Base-by-base conservation (phyloP, 305 asterid genomes). In the Solanum hybrid region DNA sequence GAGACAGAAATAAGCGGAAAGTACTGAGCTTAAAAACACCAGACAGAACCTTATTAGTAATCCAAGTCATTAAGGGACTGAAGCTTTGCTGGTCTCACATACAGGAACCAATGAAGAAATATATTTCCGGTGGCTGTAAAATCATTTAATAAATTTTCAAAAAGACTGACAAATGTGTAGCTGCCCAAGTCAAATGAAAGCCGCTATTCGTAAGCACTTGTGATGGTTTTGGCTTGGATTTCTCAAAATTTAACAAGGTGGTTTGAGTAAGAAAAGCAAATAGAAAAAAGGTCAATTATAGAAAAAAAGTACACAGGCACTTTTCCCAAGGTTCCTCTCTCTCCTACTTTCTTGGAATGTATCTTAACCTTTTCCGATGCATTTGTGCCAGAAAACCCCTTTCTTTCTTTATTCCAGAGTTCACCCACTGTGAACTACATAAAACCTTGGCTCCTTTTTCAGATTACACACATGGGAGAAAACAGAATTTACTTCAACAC, bases 1-100 rank as follows among this genome's bases (percentile, higher is more conserved):
- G 86, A 86, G 86, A 91, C 72, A 24, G 72, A 91, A 84, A 88
- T 90, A 89, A 76, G 65, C 90, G 73, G 32, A 89, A 82, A 26
- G 51, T 79, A 37, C 26, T 84, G 45, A 89, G 87, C 83, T 89
- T 80, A 84, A 86, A 78, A 31, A 26, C 84, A 11, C 26, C 88
- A 31, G 12, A 65, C 77, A 77, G 10, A 10, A 79, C 32, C 39
- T 51, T 22, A 61, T 3, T 61, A 79, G 36, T 57, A 37, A 77
- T 78, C 79, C 76, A 77, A 79, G 29, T 32, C 32, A 32, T 33
- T 31, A 80, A 31, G 79, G 29, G 12, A 51, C 65, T 31, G 20
- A 39, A 76, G 79, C 77, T 89, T 77, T 27, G 45, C 10, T 37
- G 45, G 80, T 61, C 68, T 45, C 75, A 72, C 41, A 61, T 89